Percentiles rank a stretch among this genome's conserved stretches.
phyloP scores from a whole-genome alignment of 148 eudicot species.

The Euryodendron excelsum region DNA sequence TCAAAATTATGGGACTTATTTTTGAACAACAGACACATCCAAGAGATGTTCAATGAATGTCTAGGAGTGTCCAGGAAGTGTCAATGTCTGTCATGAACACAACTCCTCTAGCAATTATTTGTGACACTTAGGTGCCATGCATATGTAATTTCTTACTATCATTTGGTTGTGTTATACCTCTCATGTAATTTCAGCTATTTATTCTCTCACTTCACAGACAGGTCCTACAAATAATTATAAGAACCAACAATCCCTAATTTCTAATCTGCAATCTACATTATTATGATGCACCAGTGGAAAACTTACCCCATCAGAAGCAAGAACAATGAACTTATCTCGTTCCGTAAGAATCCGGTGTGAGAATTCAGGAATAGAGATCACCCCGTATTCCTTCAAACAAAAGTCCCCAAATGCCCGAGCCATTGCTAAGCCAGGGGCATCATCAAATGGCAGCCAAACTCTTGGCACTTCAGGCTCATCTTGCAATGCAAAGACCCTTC shows the following conservation, averaged over 20 bases:
- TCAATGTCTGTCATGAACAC: neutral
- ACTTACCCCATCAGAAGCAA: slow-evolving; percentile 99
- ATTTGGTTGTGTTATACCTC: neutral
- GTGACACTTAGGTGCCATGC: neutral
- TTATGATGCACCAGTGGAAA: slow-evolving; percentile 4
- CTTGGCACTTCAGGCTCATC: slow-evolving; percentile 98
- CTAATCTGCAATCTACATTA: neutral
- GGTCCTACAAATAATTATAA: neutral
- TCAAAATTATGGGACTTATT: neutral
- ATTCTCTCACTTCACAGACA: neutral
- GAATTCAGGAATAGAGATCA: slow-evolving; percentile 90
- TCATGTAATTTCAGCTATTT: neutral
- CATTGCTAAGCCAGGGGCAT: slow-evolving; percentile 99
- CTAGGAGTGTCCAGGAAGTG: neutral
- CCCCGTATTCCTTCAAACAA: slow-evolving; percentile 96
- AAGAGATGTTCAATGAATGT: neutral
- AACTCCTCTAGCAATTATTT: neutral
- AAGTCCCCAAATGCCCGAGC: slow-evolving; percentile 99
- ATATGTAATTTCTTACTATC: neutral
- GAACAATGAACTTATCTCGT: slow-evolving; percentile 79
- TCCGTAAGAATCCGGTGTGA: slow-evolving; percentile 71
- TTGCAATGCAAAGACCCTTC: slow-evolving; percentile 97
- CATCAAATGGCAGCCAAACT: slow-evolving; percentile 98
- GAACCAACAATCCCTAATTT: neutral
- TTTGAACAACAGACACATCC: neutral